These are phyloP conservation scores for Blastocystis sp. DNA, from an alignment of 352 stramenopile genomes.

Conservation along the genomic window DNA sequence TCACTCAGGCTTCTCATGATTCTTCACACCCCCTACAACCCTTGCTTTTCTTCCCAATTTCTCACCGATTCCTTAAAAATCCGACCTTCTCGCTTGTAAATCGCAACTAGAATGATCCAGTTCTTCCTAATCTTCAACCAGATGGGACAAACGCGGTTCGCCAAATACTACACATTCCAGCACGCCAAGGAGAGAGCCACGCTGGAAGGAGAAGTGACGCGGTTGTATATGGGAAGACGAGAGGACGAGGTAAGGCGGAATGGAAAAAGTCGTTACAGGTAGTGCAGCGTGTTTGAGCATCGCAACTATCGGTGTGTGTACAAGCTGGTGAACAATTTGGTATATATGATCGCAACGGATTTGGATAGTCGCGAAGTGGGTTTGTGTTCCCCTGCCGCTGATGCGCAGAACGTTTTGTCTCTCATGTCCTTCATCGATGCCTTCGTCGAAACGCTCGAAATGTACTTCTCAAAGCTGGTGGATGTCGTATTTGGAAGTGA, in stretches of 20 bases:
- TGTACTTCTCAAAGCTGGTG: slow-evolving; percentile 62
- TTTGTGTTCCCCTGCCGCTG: background rate
- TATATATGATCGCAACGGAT: slow-evolving; percentile 50
- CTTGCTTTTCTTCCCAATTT: background rate
- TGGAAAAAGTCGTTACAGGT: background rate
- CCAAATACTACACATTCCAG: slow-evolving; percentile 61
- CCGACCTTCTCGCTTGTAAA: background rate
- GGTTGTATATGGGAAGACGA: slow-evolving; percentile 64
- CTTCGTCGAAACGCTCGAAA: slow-evolving; percentile 33
- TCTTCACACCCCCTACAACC: background rate
- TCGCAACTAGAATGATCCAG: slow-evolving; percentile 16
- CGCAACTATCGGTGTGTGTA: slow-evolving; percentile 31
- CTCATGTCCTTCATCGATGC: slow-evolving; percentile 37
- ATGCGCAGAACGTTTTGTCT: slow-evolving; percentile 2
- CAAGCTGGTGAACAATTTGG: slow-evolving; percentile 23
- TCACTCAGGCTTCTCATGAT: background rate
- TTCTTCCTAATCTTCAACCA: slow-evolving; percentile 69
- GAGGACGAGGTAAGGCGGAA: slow-evolving; percentile 25
- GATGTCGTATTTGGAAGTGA: background rate
- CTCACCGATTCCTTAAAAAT: background rate
- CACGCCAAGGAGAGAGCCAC: slow-evolving; percentile 60
- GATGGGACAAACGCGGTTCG: slow-evolving; percentile 59
- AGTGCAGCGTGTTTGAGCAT: slow-evolving; percentile 66
- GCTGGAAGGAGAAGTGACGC: slow-evolving; percentile 59
- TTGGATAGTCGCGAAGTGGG: slow-evolving; percentile 9